Evolutionary conservation across 2,329 filamentous ascomycete species (phyloP).

Genomic region (Mycosphaerella sp.): DNA sequence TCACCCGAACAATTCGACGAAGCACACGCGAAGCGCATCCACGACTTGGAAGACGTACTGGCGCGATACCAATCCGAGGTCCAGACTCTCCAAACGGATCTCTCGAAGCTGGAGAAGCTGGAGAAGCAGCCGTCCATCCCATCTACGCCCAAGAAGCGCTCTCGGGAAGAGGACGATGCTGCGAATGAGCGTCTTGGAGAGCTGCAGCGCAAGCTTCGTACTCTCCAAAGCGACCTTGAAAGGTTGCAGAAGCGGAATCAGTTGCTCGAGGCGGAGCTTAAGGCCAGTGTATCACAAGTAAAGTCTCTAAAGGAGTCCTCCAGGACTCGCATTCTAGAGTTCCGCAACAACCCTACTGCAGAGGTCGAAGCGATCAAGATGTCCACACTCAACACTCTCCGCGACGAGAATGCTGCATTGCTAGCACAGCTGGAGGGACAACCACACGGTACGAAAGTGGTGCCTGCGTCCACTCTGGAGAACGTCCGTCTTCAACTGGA

Average conservation of each 20-base stretch:
- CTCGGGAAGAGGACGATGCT: slow-evolving; percentile 44
- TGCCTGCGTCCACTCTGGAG: slow-evolving; percentile 71
- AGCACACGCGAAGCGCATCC: slow-evolving; percentile 65
- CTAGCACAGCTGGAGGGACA: slow-evolving; percentile 60
- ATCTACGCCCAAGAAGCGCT: slow-evolving; percentile 42
- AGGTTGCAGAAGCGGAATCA: slow-evolving; percentile 63
- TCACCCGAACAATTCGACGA: slow-evolving; percentile 73
- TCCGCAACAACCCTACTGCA: slow-evolving; percentile 88
- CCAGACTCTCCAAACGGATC: slow-evolving; percentile 64
- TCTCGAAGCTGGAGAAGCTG: slow-evolving; percentile 49
- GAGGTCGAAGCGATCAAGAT: slow-evolving; percentile 79
- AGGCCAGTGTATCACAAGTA: slow-evolving; percentile 67
- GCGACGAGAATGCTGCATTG: slow-evolving; percentile 70
- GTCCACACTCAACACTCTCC: slow-evolving; percentile 67
- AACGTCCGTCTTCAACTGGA: slow-evolving; percentile 69
- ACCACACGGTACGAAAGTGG: slow-evolving; percentile 49
- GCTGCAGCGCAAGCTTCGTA: slow-evolving; percentile 79
- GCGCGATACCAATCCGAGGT: slow-evolving; percentile 82
- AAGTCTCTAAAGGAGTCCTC: slow-evolving; percentile 59
- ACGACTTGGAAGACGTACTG: slow-evolving; percentile 77
- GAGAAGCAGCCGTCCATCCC: slow-evolving; percentile 58
- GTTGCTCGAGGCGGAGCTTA: slow-evolving; percentile 68
- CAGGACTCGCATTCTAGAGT: slow-evolving; percentile 73
- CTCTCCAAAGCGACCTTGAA: slow-evolving; percentile 70
- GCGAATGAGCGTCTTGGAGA: slow-evolving; percentile 70